Evolutionary conservation across 2,329 filamentous ascomycete species (phyloP), one percentile per base, ranked within the genome.

Genomic region (Xylaria polymorpha): DNA sequence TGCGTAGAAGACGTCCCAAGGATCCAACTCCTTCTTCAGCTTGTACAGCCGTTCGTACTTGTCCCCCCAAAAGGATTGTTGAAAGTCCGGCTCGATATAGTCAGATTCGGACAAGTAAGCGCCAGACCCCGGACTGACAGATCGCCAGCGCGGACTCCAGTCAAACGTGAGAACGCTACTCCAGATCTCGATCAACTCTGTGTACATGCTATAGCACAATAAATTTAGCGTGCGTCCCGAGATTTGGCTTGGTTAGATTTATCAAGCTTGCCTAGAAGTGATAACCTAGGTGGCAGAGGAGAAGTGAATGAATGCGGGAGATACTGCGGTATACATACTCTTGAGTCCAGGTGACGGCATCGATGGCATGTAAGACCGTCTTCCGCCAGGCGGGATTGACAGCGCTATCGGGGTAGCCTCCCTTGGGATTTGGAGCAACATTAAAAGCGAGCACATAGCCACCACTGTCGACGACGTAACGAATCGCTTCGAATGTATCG

Each of bases 301-400:
- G 22, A 59, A 18, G 25, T 32, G n/a, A 3, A 29, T 44, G 29
- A 39, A 25, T 15, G 50, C 7, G 6, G 14, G 25, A 48, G 22
- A 22, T 37, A 35, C 4, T 10, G 14, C 9, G 25, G 14, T 35
- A 58, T 43, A 61, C 69, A 20, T 69, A 71, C 69, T 71, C 69
- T 58, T 71, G 72, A 22, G 22, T 71, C 69, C 69, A 71, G 35
- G 66, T 58, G 25, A 64, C 73, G 7, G 72, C 66, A 62, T 74
- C 68, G 50, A 76, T 68, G 6, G 74, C 75, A 51, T 76, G 75
- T 1, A 76, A 61, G 18, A 80, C 74, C 12, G 79, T 70, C 44
- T 75, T 72, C 41, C 81, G 79, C 81, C 81, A 82, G 2, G 75
- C 76, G 0, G 81, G 80, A 48, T 78, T 78, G n/a, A 82, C 80